These are phyloP conservation scores for Malassezia vespertilionis DNA, from an alignment of 1,284 basidiomycete genomes.

Conservation along the genomic window DNA sequence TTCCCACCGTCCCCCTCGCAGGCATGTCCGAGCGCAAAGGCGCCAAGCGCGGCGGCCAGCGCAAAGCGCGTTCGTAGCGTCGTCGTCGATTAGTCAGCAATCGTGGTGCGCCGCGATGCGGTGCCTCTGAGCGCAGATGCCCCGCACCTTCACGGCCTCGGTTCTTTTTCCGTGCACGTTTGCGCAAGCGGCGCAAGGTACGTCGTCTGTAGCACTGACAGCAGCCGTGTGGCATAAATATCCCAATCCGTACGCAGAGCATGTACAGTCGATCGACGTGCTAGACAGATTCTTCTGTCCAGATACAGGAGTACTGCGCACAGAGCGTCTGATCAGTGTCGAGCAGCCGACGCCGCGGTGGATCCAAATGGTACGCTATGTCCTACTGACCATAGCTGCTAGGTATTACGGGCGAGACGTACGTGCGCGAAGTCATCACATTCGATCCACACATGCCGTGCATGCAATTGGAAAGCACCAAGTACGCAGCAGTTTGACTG, in stretches of 20 bases:
- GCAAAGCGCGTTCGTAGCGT: no score
- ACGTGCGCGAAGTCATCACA: conserved; percentile 9
- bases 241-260: conserved; percentile 19
- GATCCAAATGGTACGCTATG: conserved; percentile 11
- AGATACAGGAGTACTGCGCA: conserved; percentile 12
- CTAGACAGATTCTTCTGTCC: conserved; percentile 14
- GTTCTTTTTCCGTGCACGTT: conserved; percentile 14
- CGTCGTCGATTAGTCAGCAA: conserved; percentile 3
- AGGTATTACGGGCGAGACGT: conserved; percentile 1
- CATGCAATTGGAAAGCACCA: conserved; percentile 7
- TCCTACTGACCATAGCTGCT: conserved; percentile 3
- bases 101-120: not conserved
- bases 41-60: no score
- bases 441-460: conserved; percentile 5
- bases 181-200: conserved; percentile 14
- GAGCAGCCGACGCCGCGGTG: conserved; percentile 16
- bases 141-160: conserved; percentile 5
- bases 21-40: conserved; percentile 2
- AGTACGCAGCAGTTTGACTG: conserved; percentile 5
- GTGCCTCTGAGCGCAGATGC: conserved; percentile 5
- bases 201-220: not conserved
- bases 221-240: conserved; percentile 19
- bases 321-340: conserved; percentile 17
- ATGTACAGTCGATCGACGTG: conserved; percentile 19
- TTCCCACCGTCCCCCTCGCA: conserved; percentile 6